These are phyloP conservation scores for Trametes maxima DNA, from an alignment of 768 basidiomycete genomes.

Conservation along the genomic window DNA sequence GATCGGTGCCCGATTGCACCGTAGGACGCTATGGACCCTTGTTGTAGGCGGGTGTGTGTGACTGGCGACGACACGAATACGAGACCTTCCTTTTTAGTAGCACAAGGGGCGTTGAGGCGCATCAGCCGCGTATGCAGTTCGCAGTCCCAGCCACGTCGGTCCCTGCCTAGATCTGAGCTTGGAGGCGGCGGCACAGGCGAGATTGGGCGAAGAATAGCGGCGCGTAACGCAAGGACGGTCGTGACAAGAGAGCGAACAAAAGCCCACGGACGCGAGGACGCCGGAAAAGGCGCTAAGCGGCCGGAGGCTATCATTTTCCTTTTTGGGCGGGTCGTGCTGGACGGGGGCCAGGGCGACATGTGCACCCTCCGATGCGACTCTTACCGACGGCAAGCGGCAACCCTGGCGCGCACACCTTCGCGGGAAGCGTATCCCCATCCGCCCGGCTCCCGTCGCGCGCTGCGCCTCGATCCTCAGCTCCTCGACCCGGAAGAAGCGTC, in stretches of 20 bases:
- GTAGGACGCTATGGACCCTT: slow-evolving; percentile 12
- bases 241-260: background rate
- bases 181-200: too few species aligned
- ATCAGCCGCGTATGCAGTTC: background rate
- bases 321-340: background rate
- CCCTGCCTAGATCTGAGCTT: too few species aligned
- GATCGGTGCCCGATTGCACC: slow-evolving; percentile 8
- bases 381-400: slow-evolving; percentile 11
- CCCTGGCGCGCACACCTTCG: slow-evolving; percentile 8
- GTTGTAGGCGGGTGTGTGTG: slow-evolving; percentile 6
- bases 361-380: background rate
- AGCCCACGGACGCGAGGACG: background rate
- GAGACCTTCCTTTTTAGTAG: slow-evolving; percentile 12
- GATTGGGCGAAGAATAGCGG: background rate
- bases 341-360: background rate
- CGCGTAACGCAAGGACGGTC: background rate
- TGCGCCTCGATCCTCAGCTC: background rate
- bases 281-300: slow-evolving; percentile 7
- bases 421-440: slow-evolving; percentile 8
- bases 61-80: background rate
- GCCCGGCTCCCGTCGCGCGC: background rate
- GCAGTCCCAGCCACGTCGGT: too few species aligned
- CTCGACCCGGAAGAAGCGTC: slow-evolving; percentile 16
- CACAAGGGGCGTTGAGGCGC: slow-evolving; percentile 1
- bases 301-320: background rate